Evolutionary conservation across 2,329 filamentous ascomycete species (phyloP), one percentile per base, ranked within the genome.

Genomic region (Nigrospora osmanthi): DNA sequence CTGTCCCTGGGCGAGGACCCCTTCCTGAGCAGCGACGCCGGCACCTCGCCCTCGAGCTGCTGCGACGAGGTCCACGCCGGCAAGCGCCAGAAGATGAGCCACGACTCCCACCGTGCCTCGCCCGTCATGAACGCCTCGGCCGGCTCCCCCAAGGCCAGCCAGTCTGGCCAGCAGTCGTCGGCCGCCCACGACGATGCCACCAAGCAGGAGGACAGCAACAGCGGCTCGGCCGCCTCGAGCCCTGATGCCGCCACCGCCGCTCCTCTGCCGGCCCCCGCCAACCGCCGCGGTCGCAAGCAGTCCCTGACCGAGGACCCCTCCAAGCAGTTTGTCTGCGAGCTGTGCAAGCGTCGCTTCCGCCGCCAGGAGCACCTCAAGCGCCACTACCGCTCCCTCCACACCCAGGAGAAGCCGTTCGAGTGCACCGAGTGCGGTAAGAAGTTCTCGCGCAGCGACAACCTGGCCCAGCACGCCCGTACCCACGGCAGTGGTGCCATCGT

Each of bases 401-500:
- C 93, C 1, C 85, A 95, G 62, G 93, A 97, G 65, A 98, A 97
- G 82, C 93, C 93, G 6, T 98, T 97, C 59, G 89, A 95, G 71
- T 98, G 93, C 76, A 80, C 83, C 54, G 91, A 98, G 71, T 98
- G 93, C 61, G 91, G 93, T 58, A 98, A 98, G 85, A 96, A 95
- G 75, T 98, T 97, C 72, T 97, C 91, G 16, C 85, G 93, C 58
- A 95, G 88, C 57, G 93, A 98, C 71, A 98, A 98, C 74, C 80
- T 98, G 14, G 87, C 89, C 19, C 93, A 98, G 70, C 93, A 98
- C 64, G 85, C 93, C 52, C 83, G 93, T 51, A 98, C 93, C 5
- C 93, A 98, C 61, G 89, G 89, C 46, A 85, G 83, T 47, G 89
- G 89, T 50, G 87, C 89, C 49, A 87, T 96, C 53, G 83, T 94